Base-by-base conservation (phyloP, 176 grass and related monocot species). In the Hyparrhenia diplandra region DNA sequence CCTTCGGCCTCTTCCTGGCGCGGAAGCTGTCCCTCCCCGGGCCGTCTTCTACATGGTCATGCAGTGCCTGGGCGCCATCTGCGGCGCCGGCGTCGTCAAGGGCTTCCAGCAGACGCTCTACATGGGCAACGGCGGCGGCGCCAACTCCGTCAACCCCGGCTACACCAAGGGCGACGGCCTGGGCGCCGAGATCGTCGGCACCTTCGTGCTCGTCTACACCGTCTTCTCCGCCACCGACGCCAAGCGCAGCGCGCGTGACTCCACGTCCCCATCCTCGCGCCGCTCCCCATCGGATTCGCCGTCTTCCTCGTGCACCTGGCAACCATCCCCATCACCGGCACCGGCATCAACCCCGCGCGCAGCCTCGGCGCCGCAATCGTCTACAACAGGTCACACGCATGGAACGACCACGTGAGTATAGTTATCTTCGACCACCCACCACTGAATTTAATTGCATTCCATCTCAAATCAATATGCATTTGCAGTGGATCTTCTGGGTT, bases 401-500 rank as follows among this genome's bases (percentile, higher is more conserved):
- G 94, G 94, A 43, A 85, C 87, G 91, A 92, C 79, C 91, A 94
- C 73, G 94, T 94, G 88, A 84, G 78, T 63, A n/a, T n/a, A n/a
- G n/a, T n/a, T n/a, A n/a, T n/a, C n/a, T n/a, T n/a, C n/a, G n/a
- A n/a, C n/a, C n/a, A n/a, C n/a, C n/a, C n/a, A n/a, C 36, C 42
- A 46, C 16, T 46, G 43, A 13, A 1, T 46, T 46, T n/a, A n/a
- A n/a, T n/a, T 46, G 13, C 13, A 46, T 16, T 46, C 43, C 43
- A 5, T 46, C 43, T 46, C 43, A 40, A 40, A 40, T 40, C 5
- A 20, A 4, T 46, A 49, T 49, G 5, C 46, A 51, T 6, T 6
- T 18, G 25, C 89, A 94, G 94, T 97, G 94, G 94, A 97, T 97
- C 80, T 97, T 97, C 89, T 97, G 94, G 94, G 89, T 97, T 0